Percentiles rank a stretch among this genome's conserved stretches.
These are phyloP conservation scores for Austroboletus niveus DNA, from an alignment of 1,284 basidiomycete species.

Conservation along the genomic window DNA sequence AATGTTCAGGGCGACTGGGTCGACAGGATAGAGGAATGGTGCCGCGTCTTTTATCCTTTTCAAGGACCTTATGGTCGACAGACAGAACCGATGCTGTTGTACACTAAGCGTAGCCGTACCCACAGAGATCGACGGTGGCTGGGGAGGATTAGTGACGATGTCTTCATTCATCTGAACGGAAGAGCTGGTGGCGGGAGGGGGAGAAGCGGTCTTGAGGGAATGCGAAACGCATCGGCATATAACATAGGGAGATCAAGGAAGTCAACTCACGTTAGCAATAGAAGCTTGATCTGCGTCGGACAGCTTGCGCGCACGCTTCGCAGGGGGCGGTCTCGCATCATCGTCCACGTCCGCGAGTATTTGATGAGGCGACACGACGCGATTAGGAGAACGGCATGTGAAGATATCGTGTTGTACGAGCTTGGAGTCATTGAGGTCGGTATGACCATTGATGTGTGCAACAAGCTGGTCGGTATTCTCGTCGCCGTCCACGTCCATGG, in stretches of 20 bases:
- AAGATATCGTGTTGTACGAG: slow-evolving; percentile 34
- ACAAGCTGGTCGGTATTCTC: slow-evolving; percentile 47
- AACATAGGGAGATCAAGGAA: slow-evolving; percentile 37
- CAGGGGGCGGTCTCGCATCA: slow-evolving; percentile 63
- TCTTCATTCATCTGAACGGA: slow-evolving; percentile 37
- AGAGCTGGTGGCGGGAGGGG: slow-evolving; percentile 52
- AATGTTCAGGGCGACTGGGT: slow-evolving; percentile 85
- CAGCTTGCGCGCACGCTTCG: slow-evolving; percentile 58
- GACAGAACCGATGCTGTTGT: slow-evolving; percentile 80
- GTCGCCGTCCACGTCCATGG: slow-evolving; percentile 39
- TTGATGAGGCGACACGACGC: slow-evolving; percentile 22
- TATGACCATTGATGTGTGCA: slow-evolving; percentile 37
- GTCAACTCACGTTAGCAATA: slow-evolving; percentile 60
- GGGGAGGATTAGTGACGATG: slow-evolving; percentile 36
- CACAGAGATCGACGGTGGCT: slow-evolving; percentile 36
- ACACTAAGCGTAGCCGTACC: slow-evolving; percentile 47
- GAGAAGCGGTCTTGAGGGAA: slow-evolving; percentile 65
- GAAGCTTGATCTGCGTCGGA: slow-evolving; percentile 56
- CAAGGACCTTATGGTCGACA: slow-evolving; percentile 77
- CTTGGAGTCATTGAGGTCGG: slow-evolving; percentile 19
- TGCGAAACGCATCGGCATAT: background rate
- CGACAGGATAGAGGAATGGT: slow-evolving; percentile 88
- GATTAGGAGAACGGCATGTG: slow-evolving; percentile 43
- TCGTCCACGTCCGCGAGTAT: slow-evolving; percentile 41
- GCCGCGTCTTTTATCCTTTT: slow-evolving; percentile 85